Percentiles rank a stretch among this genome's conserved stretches.
Conservation (phyloP, 441 rosid genomes). For the Pelargonium exstipulatum region DNA sequence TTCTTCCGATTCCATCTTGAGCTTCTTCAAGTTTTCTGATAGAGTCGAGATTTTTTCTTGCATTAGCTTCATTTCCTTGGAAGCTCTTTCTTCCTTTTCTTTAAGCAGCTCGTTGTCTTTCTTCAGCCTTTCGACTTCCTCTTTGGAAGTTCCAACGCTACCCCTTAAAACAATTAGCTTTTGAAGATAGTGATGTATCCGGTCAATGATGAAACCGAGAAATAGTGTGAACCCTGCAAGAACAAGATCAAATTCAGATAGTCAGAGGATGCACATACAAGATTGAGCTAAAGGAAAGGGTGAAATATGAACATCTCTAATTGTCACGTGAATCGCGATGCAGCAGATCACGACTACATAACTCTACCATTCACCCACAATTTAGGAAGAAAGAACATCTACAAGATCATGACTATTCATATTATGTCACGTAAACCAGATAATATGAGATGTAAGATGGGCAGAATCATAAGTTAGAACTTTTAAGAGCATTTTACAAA, state of each 20-base stretch:
- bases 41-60: constrained; percentile 43
- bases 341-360: neutral
- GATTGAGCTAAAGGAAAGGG: neutral
- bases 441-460: too few relatives aligned
- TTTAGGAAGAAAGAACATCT: neutral
- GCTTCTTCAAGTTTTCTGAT: constrained; percentile 49
- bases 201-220: constrained; percentile 82
- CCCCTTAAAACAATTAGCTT: constrained; percentile 64
- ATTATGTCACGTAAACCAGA: too few relatives aligned
- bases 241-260: constrained; percentile 15
- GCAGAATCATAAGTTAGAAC: too few relatives aligned
- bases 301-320: too few relatives aligned
- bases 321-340: too few relatives aligned
- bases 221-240: constrained; percentile 79
- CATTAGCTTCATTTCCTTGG: constrained; percentile 51
- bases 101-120: constrained; percentile 53
- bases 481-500: too few relatives aligned
- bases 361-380: neutral
- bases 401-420: neutral
- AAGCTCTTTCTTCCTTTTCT: constrained; percentile 63
- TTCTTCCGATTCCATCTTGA: constrained; percentile 52
- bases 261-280: neutral
- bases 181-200: constrained; percentile 73
- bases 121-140: constrained; percentile 55
- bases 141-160: constrained; percentile 57